Evolutionary conservation across 1,284 basidiomycete species (phyloP), one percentile per base, ranked within the genome.

Genomic region (Porodaedalea pini): DNA sequence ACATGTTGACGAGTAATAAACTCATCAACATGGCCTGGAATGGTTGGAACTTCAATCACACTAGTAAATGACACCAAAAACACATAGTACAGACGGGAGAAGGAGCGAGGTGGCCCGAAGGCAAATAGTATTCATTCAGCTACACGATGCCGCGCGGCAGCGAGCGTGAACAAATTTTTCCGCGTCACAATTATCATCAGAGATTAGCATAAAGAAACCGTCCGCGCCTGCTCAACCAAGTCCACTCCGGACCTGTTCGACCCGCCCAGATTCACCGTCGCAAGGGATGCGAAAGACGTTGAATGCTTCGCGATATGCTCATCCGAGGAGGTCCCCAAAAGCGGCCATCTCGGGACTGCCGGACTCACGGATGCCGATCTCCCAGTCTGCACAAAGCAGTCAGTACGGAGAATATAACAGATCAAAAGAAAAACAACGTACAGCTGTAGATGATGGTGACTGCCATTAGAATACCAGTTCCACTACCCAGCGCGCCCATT

Each of bases 371-470:
- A 88, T 85, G 57, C 86, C 86, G 63, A 88, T 88, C 69, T 89
- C 86, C 85, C 85, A 88, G 70, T 88, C 85, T 86, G 64, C 10
- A 59, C n/a, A n/a, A n/a, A 57, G 40, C 23, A 17, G 41, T 51
- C 34, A 19, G 60, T 15, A 47, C 57, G 59, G 37, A 17, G 6
- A 52, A 37, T 15, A 41, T 7, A 29, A 32, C 31, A 56, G 40
- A 40, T 17, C 41, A 55, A 56, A 36, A 49, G 55, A 60, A 39
- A 52, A 56, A 53, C 25, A 15, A 78, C 87, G 72, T 69, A 90
- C 88, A 95, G 71, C 90, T 87, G 75, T 98, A 98, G 73, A 98
- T 98, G 70, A 94, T 98, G 40, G 95, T 98, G 55, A 97, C 94
- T 40, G 94, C 95, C 88, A 98, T 94, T 64, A 98, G 78, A 68